These are phyloP conservation scores for Geosiphon pyriformis DNA, from an alignment of 192 early-diverging fungal species.

Conservation along the genomic window DNA sequence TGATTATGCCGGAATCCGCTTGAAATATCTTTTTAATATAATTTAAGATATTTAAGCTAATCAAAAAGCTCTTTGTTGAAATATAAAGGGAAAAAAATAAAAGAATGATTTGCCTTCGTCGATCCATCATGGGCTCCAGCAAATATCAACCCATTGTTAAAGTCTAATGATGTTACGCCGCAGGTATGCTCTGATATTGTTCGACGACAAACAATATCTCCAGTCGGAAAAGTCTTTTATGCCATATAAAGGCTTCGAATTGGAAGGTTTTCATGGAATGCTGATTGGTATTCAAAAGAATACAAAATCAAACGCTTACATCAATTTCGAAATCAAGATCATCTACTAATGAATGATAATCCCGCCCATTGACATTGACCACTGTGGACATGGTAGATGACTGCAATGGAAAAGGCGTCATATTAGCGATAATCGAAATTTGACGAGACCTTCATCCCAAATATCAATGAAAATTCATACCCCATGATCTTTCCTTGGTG, in stretches of 20 bases:
- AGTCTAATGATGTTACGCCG: constrained; percentile 52
- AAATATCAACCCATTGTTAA: constrained; percentile 41
- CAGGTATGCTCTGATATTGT: constrained; percentile 47
- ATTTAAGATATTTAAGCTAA: neutral
- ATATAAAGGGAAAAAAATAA: too few species aligned
- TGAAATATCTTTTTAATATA: constrained; percentile 37
- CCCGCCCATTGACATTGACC: neutral
- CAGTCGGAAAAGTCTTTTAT: constrained; percentile 35
- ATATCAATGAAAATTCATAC: neutral
- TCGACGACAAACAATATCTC: constrained; percentile 48
- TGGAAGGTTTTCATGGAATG: too few species aligned
- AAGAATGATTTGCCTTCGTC: constrained; percentile 35
- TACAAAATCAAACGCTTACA: too few species aligned
- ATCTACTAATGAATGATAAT: neutral
- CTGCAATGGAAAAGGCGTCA: too few species aligned
- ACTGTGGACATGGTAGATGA: too few species aligned
- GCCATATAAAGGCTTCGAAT: neutral
- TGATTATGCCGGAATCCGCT: constrained; percentile 42
- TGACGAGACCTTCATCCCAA: too few species aligned
- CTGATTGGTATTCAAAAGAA: too few species aligned
- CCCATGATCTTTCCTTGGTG: neutral
- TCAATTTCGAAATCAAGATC: too few species aligned
- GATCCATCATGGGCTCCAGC: constrained; percentile 55
- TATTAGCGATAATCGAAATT: too few species aligned
- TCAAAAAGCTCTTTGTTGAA: neutral